phyloP scores from a whole-genome alignment of 139 green algal species.

The Prasinococcaceae sp. region DNA sequence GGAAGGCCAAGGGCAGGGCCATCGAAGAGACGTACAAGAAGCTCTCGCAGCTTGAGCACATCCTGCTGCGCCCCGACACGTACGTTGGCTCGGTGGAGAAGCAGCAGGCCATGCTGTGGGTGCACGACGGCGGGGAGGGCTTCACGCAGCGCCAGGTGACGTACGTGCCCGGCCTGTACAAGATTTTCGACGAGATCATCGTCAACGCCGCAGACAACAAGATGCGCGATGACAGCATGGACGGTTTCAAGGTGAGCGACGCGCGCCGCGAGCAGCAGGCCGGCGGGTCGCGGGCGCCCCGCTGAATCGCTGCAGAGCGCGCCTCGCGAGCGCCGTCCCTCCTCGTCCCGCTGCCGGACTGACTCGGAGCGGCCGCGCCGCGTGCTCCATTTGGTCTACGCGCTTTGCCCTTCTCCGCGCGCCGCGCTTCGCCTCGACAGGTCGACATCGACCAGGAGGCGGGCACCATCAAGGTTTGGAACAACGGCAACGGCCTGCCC shows the following conservation, averaged over 20 bases:
- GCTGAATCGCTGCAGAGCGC: too few relatives aligned
- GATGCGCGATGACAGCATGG: slow-evolving; percentile 81
- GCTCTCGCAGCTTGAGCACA: slow-evolving; percentile 94
- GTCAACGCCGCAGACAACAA: slow-evolving; percentile 99
- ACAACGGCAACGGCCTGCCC: slow-evolving; percentile 88
- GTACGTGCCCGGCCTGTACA: slow-evolving; percentile 92
- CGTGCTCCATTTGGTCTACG: too few relatives aligned
- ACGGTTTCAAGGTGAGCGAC: slow-evolving; percentile 47
- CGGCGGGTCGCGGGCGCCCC: too few relatives aligned
- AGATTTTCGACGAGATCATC: slow-evolving; percentile 99
- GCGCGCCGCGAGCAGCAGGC: too few relatives aligned
- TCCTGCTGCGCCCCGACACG: slow-evolving; percentile 92
- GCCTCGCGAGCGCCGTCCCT: too few relatives aligned
- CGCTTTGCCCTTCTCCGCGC: too few relatives aligned
- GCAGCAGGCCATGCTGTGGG: slow-evolving; percentile 73
- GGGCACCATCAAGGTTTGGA: slow-evolving; percentile 49
- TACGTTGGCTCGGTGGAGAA: slow-evolving; percentile 90
- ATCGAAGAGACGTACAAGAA: slow-evolving; percentile 98
- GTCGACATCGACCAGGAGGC: slow-evolving; percentile 23
- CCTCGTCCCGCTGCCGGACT: too few relatives aligned
- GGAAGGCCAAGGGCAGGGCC: slow-evolving; percentile 26
- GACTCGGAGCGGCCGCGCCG: too few relatives aligned
- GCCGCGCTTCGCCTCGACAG: too few relatives aligned
- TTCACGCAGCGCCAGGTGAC: slow-evolving; percentile 48
- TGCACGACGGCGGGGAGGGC: slow-evolving; percentile 55